Conservation (phyloP, 768 basidiomycete genomes). For the Suillus clintonianus region DNA sequence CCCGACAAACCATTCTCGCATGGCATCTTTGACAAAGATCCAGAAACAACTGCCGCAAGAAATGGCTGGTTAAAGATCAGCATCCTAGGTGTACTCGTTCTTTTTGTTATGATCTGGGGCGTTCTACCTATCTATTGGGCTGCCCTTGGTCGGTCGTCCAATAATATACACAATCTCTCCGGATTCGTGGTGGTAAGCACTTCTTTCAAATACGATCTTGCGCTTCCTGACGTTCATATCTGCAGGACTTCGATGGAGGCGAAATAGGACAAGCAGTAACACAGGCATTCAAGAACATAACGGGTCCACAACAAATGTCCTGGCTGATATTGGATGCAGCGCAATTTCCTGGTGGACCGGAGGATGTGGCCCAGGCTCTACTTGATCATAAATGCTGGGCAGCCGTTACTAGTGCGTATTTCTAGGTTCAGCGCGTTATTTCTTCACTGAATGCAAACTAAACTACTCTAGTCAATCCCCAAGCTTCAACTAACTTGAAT, state of each 20-base stretch:
- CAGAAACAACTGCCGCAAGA: conserved; percentile 33
- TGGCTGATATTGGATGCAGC: conserved; percentile 47
- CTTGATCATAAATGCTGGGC: conserved; percentile 55
- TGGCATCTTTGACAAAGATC: conserved; percentile 28
- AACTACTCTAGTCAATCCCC: conserved; percentile 39
- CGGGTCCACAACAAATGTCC: conserved; percentile 36
- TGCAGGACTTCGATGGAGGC: conserved; percentile 63
- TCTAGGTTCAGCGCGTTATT: not conserved
- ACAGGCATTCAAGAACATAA: conserved; percentile 34
- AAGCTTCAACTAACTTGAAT: conserved; percentile 38
- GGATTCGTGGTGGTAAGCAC: conserved; percentile 59
- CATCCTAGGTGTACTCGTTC: conserved; percentile 33
- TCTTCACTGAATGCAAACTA: not conserved
- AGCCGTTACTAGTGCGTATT: conserved; percentile 50
- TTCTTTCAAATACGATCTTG: not conserved
- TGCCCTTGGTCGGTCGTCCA: conserved; percentile 47
- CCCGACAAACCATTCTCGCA: conserved; percentile 27
- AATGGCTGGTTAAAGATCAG: conserved; percentile 44
- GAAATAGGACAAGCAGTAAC: conserved; percentile 49
- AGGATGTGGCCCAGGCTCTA: conserved; percentile 46
- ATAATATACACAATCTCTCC: conserved; percentile 41
- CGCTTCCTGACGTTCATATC: not conserved
- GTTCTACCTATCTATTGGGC: conserved; percentile 66
- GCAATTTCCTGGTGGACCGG: conserved; percentile 46
- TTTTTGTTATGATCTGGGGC: conserved; percentile 46